Base-by-base conservation (phyloP, 139 green algal species). In the Chlorella sorokiniana region DNA sequence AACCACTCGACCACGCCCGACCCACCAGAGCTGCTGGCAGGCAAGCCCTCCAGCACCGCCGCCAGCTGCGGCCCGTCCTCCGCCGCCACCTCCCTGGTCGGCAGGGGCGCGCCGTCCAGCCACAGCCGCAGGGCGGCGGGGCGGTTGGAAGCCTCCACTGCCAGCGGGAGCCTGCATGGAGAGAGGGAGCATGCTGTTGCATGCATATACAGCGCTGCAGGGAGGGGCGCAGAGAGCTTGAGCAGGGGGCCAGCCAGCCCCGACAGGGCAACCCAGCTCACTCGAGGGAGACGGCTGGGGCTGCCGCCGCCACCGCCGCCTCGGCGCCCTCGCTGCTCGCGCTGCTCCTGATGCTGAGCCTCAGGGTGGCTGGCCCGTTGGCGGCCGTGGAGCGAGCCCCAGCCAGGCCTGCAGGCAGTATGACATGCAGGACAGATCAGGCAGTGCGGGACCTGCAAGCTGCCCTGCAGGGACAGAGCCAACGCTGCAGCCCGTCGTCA, bases 111-210 rank as follows among this genome's bases (percentile, higher is more conserved):
- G 77, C 83, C 88, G 68, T 76, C 31, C 62, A 78, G 44, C 27
- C 86, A 33, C 38, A 93, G 51, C 25, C 72, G 45, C 8, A 93
- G 37, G 25, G 69, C 37, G 0, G 80, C 79, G 11, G 90, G 88
- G 61, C 74, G 42, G 10, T 67, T 84, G 67, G 82, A 91, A 5
- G 90, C 81, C 54, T 87, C 77, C 23, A 93, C 83, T 22, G 65
- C 25, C 33, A 93, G n/a, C 33, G 61, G 75, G 51, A 89, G 59
- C 18, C 63, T 75, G 56, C 23, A 14, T 33, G 35, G 6, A 65
- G 56, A 16, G 23, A n/a, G 22, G 56, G 18, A n/a, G 23, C 56
- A 65, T 11, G n/a, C 22, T n/a, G n/a, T n/a, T n/a, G n/a, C n/a
- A n/a, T n/a, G n/a, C n/a, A n/a, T n/a, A n/a, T n/a, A n/a, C n/a